Conservation (phyloP, 1,284 basidiomycete genomes). For the Puccinia sorghi region DNA sequence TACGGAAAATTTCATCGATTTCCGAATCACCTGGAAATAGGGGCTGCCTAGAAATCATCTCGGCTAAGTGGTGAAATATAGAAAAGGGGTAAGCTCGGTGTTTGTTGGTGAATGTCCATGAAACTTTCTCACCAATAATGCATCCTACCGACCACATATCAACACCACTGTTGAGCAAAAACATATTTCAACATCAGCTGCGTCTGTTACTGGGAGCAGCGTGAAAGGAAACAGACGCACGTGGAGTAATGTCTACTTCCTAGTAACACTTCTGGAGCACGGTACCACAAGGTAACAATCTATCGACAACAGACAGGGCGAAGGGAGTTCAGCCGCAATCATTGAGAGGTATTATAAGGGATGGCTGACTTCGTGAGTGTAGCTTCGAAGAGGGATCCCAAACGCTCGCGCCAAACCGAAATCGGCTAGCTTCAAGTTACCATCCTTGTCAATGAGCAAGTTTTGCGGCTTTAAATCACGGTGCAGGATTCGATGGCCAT, state of each 20-base stretch:
- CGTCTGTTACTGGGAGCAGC: neutral
- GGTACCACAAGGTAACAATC: slow-evolving; percentile 99
- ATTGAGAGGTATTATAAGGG: too few species aligned
- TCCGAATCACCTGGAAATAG: slow-evolving; percentile 98
- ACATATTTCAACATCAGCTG: neutral
- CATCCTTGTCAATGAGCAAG: slow-evolving; percentile 83
- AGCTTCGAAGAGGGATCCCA: slow-evolving; percentile 60
- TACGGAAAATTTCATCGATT: slow-evolving; percentile 99
- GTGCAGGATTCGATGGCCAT: slow-evolving; percentile 92
- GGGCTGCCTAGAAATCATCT: slow-evolving; percentile 88
- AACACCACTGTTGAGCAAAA: slow-evolving; percentile 63
- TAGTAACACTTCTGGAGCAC: slow-evolving; percentile 92
- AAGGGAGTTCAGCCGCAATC: too few species aligned
- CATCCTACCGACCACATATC: slow-evolving; percentile 99
- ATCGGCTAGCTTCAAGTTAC: slow-evolving; percentile 92
- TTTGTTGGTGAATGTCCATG: neutral
- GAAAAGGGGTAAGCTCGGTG: neutral
- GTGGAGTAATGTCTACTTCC: slow-evolving; percentile 95
- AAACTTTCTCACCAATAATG: slow-evolving; percentile 64
- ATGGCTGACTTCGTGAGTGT: too few species aligned
- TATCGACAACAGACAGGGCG: slow-evolving; percentile 57
- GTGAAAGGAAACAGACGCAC: neutral
- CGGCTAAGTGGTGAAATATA: slow-evolving; percentile 62
- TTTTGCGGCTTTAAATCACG: slow-evolving; percentile 98
- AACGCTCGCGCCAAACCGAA: slow-evolving; percentile 96